phyloP scores from a whole-genome alignment of 495 filamentous ascomycete species.

The Oleoguttula mirabilis region DNA sequence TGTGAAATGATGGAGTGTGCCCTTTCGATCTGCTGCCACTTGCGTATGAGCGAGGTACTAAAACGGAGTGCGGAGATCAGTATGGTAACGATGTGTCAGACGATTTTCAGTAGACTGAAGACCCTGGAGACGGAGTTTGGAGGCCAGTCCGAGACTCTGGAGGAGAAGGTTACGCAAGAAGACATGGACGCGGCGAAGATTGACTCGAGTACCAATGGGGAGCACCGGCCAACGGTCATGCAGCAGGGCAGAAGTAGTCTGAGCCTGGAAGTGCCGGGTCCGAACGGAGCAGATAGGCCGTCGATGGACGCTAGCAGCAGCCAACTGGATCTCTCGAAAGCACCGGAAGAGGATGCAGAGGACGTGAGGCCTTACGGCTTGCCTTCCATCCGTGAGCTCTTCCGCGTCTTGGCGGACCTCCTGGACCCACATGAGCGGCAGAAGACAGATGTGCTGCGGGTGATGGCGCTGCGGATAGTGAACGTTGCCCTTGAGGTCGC shows the following conservation, averaged over 20 bases:
- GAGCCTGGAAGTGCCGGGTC: slow-evolving; percentile 13
- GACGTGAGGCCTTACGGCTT: slow-evolving; percentile 80
- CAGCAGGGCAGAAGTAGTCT: slow-evolving; percentile 1
- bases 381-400: slow-evolving; percentile 85
- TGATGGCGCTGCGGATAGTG: slow-evolving; percentile 94
- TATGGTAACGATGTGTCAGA: slow-evolving; percentile 98
- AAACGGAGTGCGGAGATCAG: slow-evolving; percentile 86
- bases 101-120: slow-evolving; percentile 87
- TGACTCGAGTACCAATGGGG: slow-evolving; percentile 75
- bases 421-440: slow-evolving; percentile 84
- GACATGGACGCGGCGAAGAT: slow-evolving; percentile 71
- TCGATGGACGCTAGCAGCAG: slow-evolving; percentile 24
- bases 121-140: slow-evolving; percentile 62
- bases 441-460: slow-evolving; percentile 86
- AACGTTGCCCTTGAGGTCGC: slow-evolving; percentile 96
- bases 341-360: slow-evolving; percentile 16
- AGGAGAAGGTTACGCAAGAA: slow-evolving; percentile 49
- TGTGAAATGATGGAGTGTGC: slow-evolving; percentile 99
- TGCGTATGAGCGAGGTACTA: slow-evolving; percentile 79
- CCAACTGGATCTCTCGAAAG: slow-evolving; percentile 25
- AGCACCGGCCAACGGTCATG: slow-evolving; percentile 39
- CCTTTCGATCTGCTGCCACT: slow-evolving; percentile 92
- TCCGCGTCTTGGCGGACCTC: slow-evolving; percentile 88
- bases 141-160: slow-evolving; percentile 21
- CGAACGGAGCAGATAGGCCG: not conserved